Evolutionary conservation across 352 stramenopile genomes (phyloP).

Genomic region (Halophytophthora batemanensis): DNA sequence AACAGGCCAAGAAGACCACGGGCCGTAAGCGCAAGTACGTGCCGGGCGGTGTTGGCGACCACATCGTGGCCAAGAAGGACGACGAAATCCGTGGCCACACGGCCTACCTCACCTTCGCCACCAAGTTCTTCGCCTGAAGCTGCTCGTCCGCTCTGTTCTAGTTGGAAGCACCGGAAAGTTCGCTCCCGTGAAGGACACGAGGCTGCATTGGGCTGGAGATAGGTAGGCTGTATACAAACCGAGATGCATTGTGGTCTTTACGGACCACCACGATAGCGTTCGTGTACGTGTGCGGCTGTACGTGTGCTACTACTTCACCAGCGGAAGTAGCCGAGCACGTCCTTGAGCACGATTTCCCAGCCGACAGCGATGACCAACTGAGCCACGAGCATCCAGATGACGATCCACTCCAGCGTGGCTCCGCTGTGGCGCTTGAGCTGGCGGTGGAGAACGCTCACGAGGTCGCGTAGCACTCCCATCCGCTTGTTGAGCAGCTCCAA

Average conservation of each 20-base stretch:
- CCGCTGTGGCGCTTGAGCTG: slow-evolving; percentile 85
- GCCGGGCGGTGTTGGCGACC: slow-evolving; percentile 44
- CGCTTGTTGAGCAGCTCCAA: slow-evolving; percentile 93
- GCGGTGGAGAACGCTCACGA: slow-evolving; percentile 91
- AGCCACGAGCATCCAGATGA: slow-evolving; percentile 91
- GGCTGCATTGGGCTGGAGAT: slow-evolving; percentile 19
- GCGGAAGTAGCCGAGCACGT: slow-evolving; percentile 74
- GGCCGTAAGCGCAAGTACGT: slow-evolving; percentile 57
- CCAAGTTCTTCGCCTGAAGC: slow-evolving; percentile 69
- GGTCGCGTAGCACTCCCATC: slow-evolving; percentile 90
- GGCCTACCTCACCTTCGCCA: slow-evolving; percentile 84
- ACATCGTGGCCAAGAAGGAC: slow-evolving; percentile 82
- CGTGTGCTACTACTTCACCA: slow-evolving; percentile 13
- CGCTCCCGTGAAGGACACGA: not conserved
- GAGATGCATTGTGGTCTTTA: slow-evolving; percentile 7
- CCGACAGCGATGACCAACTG: slow-evolving; percentile 84
- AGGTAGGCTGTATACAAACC: slow-evolving; percentile 23
- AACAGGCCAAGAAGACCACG: slow-evolving; percentile 16
- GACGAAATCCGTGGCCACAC: slow-evolving; percentile 85
- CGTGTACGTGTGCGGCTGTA: no score
- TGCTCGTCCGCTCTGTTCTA: not conserved
- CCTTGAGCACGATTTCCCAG: slow-evolving; percentile 84
- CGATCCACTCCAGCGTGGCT: slow-evolving; percentile 92
- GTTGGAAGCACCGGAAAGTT: not conserved
- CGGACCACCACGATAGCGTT: not conserved